Evolutionary conservation across 2,329 filamentous ascomycete genomes (phyloP), one percentile per base, ranked within the genome.

Genomic region (Pseudogymnoascus sp.): DNA sequence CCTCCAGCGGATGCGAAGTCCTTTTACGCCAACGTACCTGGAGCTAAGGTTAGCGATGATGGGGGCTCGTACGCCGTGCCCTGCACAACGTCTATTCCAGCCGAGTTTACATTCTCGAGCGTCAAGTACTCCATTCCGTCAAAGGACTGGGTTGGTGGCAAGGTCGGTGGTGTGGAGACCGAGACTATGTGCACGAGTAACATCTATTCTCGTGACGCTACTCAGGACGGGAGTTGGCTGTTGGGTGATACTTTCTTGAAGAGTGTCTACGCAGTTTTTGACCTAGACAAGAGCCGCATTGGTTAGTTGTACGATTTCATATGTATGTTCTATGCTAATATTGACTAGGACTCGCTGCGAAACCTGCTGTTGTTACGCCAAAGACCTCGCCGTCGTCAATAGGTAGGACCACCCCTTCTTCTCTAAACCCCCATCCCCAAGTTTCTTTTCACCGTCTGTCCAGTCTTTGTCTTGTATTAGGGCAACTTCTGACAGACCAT

Each of bases 221-320:
- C 90, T 54, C 74, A 78, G 0, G 78, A 64, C 12, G 64, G 77
- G 67, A 67, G 85, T 28, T 96, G 91, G 90, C 78, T 96, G n/a
- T 74, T 96, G 1, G 91, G 91, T 1, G 91, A 91, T 66, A 83
- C 88, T 0, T 96, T 96, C 68, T 75, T 96, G 64, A 96, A 95
- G 76, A 96, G 95, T 67, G 91, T 96, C 14, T 96, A 96, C 70
- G 79, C 84, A 1, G 86, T 94, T 22, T 96, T 95, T 71, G 91
- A 96, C 71, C 83, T 83, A 60, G 90, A 93, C 64, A 70, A 84
- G 65, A 74, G 73, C 43, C 81, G 80, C 59, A 83, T 91, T 65
- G 88, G 87, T 82, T 71, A 70, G 78, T 71, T 57, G 4, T 22
- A 28, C 6, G 41, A n/a, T 16, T 41, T 16, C 14, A 30, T 16